Base-by-base conservation (phyloP, 2,329 filamentous ascomycete species). In the Drechslera avenae region DNA sequence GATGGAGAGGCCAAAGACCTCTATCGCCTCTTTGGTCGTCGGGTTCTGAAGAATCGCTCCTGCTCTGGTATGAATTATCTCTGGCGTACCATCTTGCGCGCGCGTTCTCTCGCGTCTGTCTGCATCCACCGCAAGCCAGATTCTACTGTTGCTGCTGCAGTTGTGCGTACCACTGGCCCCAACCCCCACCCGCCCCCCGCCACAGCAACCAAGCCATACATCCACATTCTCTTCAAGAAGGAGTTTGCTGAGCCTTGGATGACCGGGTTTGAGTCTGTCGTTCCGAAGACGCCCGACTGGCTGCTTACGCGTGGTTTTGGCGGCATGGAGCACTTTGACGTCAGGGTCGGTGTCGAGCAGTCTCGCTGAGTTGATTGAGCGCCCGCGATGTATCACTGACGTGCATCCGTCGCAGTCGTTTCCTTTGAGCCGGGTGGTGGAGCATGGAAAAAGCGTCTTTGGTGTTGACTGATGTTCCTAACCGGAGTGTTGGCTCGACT, bases 1-100 rank as follows among this genome's bases (percentile, higher is more conserved):
- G 67, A 71, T 33, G 66, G 64, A 2, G 67, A 71, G 26, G 62
- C 64, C 6, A 71, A 69, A 46, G 68, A 71, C 34, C 45, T 71
- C 1, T 69, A 70, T 41, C 64, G 68, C 26, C 60, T 71, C 37
- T 67, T 69, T 37, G 68, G 68, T 5, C 60, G 64, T 18, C 52
- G 46, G 8, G 63, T 70, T 3, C 49, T 61, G 5, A 18, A 17
- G 0, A 59, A 65, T 34, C 57, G 62, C 12, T 49, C 56, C 3
- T 68, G 62, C 46, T 47, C 53, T 4, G 9, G 2, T 2, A 67
- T 68, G 60, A 68, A 67, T 42, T 19, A 18, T 7, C n/a, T 36
- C 3, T 70, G 67, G 68, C 59, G 64, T 4, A 30, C 45, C 3
- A 52, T 64, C 8, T 46, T 71, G 7, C 62, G 64, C n/a, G 47